Conservation (phyloP, 495 filamentous ascomycete species). For the Pseudevernia furfuracea region DNA sequence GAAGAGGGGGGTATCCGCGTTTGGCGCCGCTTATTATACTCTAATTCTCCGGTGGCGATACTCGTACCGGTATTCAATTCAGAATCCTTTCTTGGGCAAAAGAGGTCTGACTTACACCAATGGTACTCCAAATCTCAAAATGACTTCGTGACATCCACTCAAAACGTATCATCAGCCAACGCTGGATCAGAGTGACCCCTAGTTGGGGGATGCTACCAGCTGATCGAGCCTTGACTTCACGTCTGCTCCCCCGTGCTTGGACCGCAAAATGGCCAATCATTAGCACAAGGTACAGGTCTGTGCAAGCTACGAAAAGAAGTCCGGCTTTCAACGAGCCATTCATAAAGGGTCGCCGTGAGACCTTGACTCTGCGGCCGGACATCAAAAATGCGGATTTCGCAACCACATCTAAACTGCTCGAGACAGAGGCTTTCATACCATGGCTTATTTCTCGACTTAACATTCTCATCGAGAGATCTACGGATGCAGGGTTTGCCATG, state of each 20-base stretch:
- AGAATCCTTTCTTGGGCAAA: too few species aligned
- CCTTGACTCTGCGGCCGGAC: neutral
- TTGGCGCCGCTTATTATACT: neutral
- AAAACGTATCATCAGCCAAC: neutral
- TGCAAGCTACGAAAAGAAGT: neutral
- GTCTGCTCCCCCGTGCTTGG: constrained; percentile 15
- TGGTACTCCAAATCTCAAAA: neutral
- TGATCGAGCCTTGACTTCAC: constrained; percentile 20
- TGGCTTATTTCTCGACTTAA: constrained; percentile 18
- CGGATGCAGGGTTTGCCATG: constrained; percentile 11
- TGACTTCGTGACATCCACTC: neutral
- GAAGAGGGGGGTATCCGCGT: neutral
- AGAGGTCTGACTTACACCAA: neutral
- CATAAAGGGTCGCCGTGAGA: neutral
- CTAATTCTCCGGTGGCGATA: too few species aligned
- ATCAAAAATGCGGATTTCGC: neutral
- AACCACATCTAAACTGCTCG: neutral
- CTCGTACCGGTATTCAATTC: too few species aligned
- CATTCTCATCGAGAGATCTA: neutral
- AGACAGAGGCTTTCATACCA: constrained; percentile 3
- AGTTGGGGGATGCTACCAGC: constrained; percentile 17
- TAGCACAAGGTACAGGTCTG: neutral
- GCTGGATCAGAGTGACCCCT: constrained; percentile 9
- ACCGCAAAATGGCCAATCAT: neutral
- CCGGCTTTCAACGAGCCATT: neutral